Evolutionary conservation across 176 grass and related monocot genomes (phyloP), one percentile per base, ranked within the genome.

Genomic region (Puya raimondii): DNA sequence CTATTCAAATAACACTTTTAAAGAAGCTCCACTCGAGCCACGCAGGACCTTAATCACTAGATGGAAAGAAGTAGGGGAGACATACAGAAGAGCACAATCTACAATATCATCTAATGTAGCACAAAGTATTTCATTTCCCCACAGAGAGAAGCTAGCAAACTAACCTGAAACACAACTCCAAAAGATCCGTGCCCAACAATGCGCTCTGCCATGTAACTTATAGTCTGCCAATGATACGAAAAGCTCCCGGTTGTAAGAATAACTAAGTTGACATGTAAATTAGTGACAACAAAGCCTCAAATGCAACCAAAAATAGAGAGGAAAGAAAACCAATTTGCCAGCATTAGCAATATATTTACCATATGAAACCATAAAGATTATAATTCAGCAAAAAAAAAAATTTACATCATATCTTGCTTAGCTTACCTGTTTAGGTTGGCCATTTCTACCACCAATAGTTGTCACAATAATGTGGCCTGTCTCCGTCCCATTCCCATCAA

Each of bases 131-230:
- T 63, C 58, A 63, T 63, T 3, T 42, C 33, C 16, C 56, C 56
- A 18, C 56, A 61, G n/a, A 61, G 33, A 63, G 15, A 54, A 54
- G 53, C 47, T 58, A 49, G 11, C 23, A 56, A 68, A 81, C 74
- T 52, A 70, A 91, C 88, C 77, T 91, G 88, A 54, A 84, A 87
- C 48, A 91, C 88, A 75, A 81, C 42, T 59, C 88, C 88, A 72
- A 91, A 91, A 63, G 88, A 91, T 49, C 88, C 88, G 68, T 84
- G 84, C 11, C 88, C 88, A 71, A 91, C 80, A 65, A 86, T 70
- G 64, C 80, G 80, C 71, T 91, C 88, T 10, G 88, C 88, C 84
- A 91, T 87, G 78, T 91, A 91, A 76, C 84, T 91, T 83, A 91
- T 87, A 20, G 84, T 87, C 88, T 91, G 80, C 51, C 67, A 81